These are phyloP conservation scores for Aspergillus thermomutatus DNA, from an alignment of 2,329 filamentous ascomycete species.

Conservation along the genomic window DNA sequence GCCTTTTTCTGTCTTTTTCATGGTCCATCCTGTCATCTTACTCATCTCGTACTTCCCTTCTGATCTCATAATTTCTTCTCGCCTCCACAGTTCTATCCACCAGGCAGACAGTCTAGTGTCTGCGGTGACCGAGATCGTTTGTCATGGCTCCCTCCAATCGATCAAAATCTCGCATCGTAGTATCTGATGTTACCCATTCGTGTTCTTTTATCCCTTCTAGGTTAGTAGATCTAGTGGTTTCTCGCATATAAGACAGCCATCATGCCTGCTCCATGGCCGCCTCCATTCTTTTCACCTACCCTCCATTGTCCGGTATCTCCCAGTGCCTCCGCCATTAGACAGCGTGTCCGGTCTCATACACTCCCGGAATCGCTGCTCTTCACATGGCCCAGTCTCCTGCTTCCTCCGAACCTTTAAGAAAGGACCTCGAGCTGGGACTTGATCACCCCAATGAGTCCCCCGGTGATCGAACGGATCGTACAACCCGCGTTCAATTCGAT, in stretches of 20 bases:
- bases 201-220: neutral
- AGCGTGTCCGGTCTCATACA: neutral
- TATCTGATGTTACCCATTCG: neutral
- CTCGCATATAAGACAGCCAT: neutral
- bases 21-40: neutral
- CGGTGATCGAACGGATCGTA: slow-evolving; percentile 11
- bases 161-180: neutral
- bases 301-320: neutral
- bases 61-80: neutral
- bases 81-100: neutral
- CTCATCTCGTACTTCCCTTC: neutral
- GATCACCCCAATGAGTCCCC: neutral
- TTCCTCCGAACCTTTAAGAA: neutral
- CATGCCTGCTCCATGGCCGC: neutral
- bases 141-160: neutral
- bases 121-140: neutral
- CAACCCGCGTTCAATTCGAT: slow-evolving; percentile 20
- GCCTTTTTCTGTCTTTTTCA: neutral
- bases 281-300: neutral
- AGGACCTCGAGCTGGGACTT: neutral
- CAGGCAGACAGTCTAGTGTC: neutral
- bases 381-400: neutral
- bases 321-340: neutral
- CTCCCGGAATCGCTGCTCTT: neutral
- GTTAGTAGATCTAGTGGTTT: neutral